Conservation (phyloP, 768 basidiomycete species). For the Agaricus blazei region DNA sequence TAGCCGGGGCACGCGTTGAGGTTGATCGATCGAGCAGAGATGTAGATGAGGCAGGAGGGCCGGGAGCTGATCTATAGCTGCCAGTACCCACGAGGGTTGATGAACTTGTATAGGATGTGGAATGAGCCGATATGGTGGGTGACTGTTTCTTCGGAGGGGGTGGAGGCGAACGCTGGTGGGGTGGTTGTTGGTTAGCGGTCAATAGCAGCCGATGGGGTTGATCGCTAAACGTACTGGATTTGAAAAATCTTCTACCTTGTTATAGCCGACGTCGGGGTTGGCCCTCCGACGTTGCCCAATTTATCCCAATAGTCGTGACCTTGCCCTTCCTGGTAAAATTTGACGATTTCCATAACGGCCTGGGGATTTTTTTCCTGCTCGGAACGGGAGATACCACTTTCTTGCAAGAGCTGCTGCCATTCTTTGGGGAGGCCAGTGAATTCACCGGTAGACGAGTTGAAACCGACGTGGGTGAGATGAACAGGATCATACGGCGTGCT, state of each 20-base stretch:
- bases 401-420: constrained; percentile 96
- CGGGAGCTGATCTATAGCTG: constrained; percentile 71
- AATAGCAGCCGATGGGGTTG: constrained; percentile 12
- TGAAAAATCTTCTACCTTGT: constrained; percentile 44
- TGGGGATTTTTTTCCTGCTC: constrained; percentile 99
- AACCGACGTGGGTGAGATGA: constrained; percentile 98
- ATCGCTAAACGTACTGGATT: constrained; percentile 44
- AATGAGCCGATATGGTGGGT: constrained; percentile 19
- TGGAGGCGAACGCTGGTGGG: constrained; percentile 40
- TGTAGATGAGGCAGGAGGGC: constrained; percentile 58
- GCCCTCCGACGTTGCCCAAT: constrained; percentile 55
- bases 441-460: constrained; percentile 98
- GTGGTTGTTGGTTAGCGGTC: constrained; percentile 9
- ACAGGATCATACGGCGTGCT: constrained; percentile 98
- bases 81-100: constrained; percentile 35
- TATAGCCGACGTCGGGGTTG: constrained; percentile 5
- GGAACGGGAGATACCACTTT: constrained; percentile 87
- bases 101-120: constrained; percentile 18
- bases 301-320: constrained; percentile 81
- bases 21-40: constrained; percentile 83
- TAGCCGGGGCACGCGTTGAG: constrained; percentile 72
- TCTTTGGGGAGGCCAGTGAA: constrained; percentile 97
- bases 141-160: constrained; percentile 42
- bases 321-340: constrained; percentile 92
- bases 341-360: constrained; percentile 97